Base-by-base conservation (phyloP, 495 filamentous ascomycete species). In the Lophiostoma macrostomum region DNA sequence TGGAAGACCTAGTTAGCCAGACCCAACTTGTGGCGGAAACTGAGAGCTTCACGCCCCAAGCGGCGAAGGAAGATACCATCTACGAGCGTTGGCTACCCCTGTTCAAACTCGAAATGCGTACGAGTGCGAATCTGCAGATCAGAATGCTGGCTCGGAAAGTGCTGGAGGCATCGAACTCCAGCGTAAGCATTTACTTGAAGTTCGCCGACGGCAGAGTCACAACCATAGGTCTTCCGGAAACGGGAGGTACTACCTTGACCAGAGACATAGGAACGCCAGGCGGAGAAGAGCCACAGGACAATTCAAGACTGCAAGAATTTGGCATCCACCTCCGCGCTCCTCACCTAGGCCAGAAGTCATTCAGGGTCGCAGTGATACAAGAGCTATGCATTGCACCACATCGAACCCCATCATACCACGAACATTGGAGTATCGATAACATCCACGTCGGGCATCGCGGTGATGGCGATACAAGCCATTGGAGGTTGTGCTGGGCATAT, bases 31-130 rank as follows among this genome's bases (percentile, higher is more conserved):
- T 55, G 10, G 25, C 58, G 5, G 30, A 42, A 18, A 30, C 14
- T 1, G 4, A 35, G 13, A 50, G 41, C 12, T 14, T 30, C 18
- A n/a, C 14, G 10, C 12, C 28, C 29, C 0, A 16, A 4, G 16
- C 0, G 12, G n/a, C 40, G 25, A n/a, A 20, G n/a, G 12, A 20
- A 2, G 14, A 31, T 25, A 10, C 22, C 11, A 23, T 14, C 13
- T 55, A 38, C 28, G 57, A 50, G 16, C 41, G 35, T 2, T 35
- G 20, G 41, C 45, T 64, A 2, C 41, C 41, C 0, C 20, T 65
- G 1, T 65, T 65, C 50, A 53, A 49, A 16, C 30, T 65, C 19
- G 35, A 63, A 29, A 66, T 66, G 63, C 27, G 30, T 20, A 46
- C 56, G 5, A 41, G 63, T 40, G 60, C 50, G n/a, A 19, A 36